Percentiles rank a stretch among this genome's conserved stretches.
Conservation (phyloP, 345 rosid species). For the Arabis hirsuta region DNA sequence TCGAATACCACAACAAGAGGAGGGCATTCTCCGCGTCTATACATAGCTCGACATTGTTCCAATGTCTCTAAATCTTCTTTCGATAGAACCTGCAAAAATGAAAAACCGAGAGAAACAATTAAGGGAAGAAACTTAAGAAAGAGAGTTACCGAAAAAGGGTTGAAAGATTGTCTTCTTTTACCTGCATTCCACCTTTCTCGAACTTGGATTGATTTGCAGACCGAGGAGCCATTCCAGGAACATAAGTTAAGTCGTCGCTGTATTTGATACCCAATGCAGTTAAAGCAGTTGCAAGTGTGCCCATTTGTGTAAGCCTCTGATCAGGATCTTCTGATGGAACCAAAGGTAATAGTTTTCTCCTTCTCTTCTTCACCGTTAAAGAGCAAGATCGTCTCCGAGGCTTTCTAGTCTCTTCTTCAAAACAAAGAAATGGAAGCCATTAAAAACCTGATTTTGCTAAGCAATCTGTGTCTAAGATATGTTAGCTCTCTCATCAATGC, state of each 20-base stretch:
- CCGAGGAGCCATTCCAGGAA: conserved; percentile 70
- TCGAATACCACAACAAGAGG: conserved; percentile 84
- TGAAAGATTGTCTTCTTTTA: conserved; percentile 25
- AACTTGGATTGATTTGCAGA: conserved; percentile 73
- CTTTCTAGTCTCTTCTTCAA: conserved; percentile 52
- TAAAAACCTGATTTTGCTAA: neutral
- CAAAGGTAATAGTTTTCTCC: conserved; percentile 70
- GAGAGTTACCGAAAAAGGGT: neutral
- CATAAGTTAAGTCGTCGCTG: conserved; percentile 66
- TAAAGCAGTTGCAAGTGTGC: conserved; percentile 85
- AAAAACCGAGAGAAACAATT: conserved; percentile 1
- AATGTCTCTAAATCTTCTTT: conserved; percentile 81
- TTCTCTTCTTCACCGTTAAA: conserved; percentile 79
- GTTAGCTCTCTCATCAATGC: conserved; percentile 5
- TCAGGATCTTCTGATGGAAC: conserved; percentile 70
- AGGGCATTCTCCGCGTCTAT: conserved; percentile 78
- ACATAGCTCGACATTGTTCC: conserved; percentile 74
- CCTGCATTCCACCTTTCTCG: conserved; percentile 96
- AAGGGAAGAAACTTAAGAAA: neutral
- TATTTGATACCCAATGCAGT: conserved; percentile 69
- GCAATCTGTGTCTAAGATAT: neutral
- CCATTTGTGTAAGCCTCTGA: conserved; percentile 71
- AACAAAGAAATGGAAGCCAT: conserved; percentile 18
- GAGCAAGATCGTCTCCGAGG: conserved; percentile 66
- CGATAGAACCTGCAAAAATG: conserved; percentile 56